phyloP scores from a whole-genome alignment of 148 eudicot genomes.

The Agrostemma githago region DNA sequence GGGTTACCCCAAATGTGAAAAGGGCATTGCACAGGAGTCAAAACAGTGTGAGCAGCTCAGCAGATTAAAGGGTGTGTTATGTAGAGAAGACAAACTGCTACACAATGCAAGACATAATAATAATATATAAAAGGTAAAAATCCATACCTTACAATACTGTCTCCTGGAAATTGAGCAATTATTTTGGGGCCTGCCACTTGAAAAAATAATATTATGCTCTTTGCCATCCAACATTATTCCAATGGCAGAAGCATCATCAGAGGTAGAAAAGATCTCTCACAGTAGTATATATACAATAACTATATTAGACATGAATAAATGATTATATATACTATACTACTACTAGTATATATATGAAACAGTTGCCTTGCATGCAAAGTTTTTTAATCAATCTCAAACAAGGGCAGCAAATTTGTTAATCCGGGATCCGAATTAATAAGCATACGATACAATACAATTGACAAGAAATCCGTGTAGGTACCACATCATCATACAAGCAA shows the following conservation, averaged over 20 bases:
- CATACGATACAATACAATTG: too few relatives aligned
- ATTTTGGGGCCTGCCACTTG: slow-evolving; percentile 23
- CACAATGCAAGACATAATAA: slow-evolving; percentile 4
- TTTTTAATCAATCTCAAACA: background rate
- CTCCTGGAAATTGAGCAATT: slow-evolving; percentile 29
- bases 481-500: too few relatives aligned
- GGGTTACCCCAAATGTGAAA: background rate
- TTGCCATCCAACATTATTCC: slow-evolving; percentile 22
- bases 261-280: background rate
- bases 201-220: slow-evolving; percentile 12
- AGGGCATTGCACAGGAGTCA: background rate
- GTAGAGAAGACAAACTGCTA: slow-evolving; percentile 5
- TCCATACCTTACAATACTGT: slow-evolving; percentile 16
- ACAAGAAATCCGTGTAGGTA: too few relatives aligned
- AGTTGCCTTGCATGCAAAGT: slow-evolving; percentile 31
- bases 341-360: background rate
- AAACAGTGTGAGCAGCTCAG: background rate
- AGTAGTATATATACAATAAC: background rate
- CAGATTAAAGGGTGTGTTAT: too few relatives aligned
- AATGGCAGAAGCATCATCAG: slow-evolving; percentile 17
- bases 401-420: background rate
- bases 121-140: background rate
- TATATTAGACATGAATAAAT: background rate
- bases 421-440: background rate
- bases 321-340: background rate